Conservation (phyloP, 1,139 yeast species). For the Yamadazyma songkhlaensis region DNA sequence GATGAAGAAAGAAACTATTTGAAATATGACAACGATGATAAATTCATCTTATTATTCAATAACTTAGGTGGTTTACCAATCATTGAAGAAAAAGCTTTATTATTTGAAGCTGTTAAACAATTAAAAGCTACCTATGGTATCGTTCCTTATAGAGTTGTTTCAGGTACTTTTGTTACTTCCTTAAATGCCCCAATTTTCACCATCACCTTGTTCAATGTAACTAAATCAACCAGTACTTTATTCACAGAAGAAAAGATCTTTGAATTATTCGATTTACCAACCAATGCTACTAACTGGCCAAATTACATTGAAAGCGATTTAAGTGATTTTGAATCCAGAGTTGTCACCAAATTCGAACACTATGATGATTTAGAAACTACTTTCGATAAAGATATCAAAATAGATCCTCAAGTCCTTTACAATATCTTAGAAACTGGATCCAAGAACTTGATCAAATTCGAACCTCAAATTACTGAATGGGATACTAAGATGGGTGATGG, state of each 20-base stretch:
- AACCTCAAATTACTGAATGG: slow-evolving; percentile 48
- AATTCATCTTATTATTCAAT: slow-evolving; percentile 44
- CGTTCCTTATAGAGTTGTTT: slow-evolving; percentile 38
- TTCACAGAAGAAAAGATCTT: slow-evolving; percentile 33
- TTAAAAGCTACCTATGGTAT: slow-evolving; percentile 34
- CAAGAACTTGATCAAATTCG: slow-evolving; percentile 34
- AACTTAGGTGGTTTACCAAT: slow-evolving; percentile 53
- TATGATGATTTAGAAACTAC: slow-evolving; percentile 27
- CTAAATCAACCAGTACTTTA: slow-evolving; percentile 26
- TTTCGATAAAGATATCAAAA: slow-evolving; percentile 22
- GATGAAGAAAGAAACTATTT: slow-evolving; percentile 42
- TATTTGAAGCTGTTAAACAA: slow-evolving; percentile 21
- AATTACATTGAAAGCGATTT: slow-evolving; percentile 26
- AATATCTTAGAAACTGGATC: slow-evolving; percentile 33
- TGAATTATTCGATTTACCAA: slow-evolving; percentile 34
- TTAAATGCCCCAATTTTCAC: slow-evolving; percentile 53
- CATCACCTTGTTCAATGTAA: slow-evolving; percentile 44
- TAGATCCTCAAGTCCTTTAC: slow-evolving; percentile 29
- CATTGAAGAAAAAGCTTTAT: slow-evolving; percentile 35
- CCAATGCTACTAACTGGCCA: slow-evolving; percentile 42
- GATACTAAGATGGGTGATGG: slow-evolving; percentile 54
- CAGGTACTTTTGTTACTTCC: slow-evolving; percentile 50
- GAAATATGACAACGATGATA: slow-evolving; percentile 31
- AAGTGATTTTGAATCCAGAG: slow-evolving; percentile 21
- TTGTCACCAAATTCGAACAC: slow-evolving; percentile 33